Evolutionary conservation across 192 early-diverging fungal species (phyloP).

Genomic region (Umbelopsis vinacea): DNA sequence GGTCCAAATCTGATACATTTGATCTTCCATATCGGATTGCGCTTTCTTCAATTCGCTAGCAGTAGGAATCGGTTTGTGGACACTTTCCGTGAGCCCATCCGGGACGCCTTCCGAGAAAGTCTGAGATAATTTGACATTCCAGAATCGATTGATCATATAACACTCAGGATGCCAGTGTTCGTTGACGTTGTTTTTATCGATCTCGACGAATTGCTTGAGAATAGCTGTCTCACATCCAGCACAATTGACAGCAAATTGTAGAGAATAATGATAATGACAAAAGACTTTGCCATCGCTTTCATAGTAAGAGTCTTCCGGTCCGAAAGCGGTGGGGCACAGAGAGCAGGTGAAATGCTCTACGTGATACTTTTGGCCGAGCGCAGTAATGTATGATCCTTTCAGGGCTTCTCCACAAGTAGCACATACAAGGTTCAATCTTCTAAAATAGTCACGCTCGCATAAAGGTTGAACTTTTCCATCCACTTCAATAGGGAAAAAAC

Average conservation of each 20-base stretch:
- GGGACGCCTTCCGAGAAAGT: constrained; percentile 28
- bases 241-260: constrained; percentile 89
- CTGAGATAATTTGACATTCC: constrained; percentile 63
- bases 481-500: constrained; percentile 82
- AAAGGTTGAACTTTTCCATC: constrained; percentile 63
- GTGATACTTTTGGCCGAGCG: constrained; percentile 93
- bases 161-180: constrained; percentile 99
- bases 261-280: constrained; percentile 95
- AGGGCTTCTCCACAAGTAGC: constrained; percentile 89
- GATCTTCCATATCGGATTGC: constrained; percentile 82
- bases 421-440: constrained; percentile 81
- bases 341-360: constrained; percentile 98
- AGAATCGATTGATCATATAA: constrained; percentile 98
- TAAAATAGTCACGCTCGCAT: constrained; percentile 91
- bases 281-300: constrained; percentile 93
- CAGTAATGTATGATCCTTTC: constrained; percentile 91
- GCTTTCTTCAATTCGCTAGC: constrained; percentile 64
- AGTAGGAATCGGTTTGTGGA: constrained; percentile 5
- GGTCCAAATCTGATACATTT: constrained; percentile 82
- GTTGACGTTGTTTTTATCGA: constrained; percentile 70
- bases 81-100: background rate
- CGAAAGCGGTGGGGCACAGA: constrained; percentile 90
- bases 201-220: constrained; percentile 96
- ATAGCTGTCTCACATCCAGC: constrained; percentile 95
- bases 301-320: constrained; percentile 95